Evolutionary conservation across 495 filamentous ascomycete species (phyloP).

Genomic region (Aspergillus sclerotiicarbonarius): DNA sequence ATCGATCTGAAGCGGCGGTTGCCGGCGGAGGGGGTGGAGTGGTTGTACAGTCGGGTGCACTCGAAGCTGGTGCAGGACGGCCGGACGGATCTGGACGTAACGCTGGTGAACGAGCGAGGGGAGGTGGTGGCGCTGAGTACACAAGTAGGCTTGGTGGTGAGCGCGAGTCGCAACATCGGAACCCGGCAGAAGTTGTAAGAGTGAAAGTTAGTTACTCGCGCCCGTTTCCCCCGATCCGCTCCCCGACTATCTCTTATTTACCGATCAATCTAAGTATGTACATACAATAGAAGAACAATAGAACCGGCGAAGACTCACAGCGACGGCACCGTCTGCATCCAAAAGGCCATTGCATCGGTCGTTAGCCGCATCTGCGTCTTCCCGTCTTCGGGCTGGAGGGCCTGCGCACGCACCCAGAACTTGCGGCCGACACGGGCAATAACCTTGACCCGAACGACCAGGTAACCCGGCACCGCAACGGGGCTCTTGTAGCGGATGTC

Average conservation of each 20-base stretch:
- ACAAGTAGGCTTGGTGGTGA: constrained; percentile 61
- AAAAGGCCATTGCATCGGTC: constrained; percentile 45
- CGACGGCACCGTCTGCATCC: constrained; percentile 30
- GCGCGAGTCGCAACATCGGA: constrained; percentile 52
- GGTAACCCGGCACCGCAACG: constrained; percentile 30
- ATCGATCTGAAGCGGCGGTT: constrained; percentile 65
- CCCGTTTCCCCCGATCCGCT: not conserved
- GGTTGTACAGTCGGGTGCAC: constrained; percentile 60
- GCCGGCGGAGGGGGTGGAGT: constrained; percentile 58
- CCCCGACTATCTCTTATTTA: not conserved
- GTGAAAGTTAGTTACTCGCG: too few relatives aligned
- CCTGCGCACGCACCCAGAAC: constrained; percentile 42
- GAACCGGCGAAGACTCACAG: constrained; percentile 9
- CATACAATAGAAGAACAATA: constrained; percentile 1
- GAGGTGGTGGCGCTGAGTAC: constrained; percentile 61
- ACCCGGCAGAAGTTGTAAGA: constrained; percentile 34
- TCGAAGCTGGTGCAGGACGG: constrained; percentile 60
- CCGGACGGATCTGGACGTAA: constrained; percentile 62
- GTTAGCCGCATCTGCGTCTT: constrained; percentile 28
- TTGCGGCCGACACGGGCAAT: constrained; percentile 37
- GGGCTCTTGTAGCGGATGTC: constrained; percentile 41
- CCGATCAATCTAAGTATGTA: constrained; percentile 6
- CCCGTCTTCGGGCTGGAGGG: constrained; percentile 35
- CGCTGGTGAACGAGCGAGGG: constrained; percentile 55
- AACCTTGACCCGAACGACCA: constrained; percentile 35